A percentile compares a stretch with the other conserved stretches of the same genome.
Evolutionary conservation across 495 filamentous ascomycete species (phyloP).

Genomic region (Tuber aestivum): DNA sequence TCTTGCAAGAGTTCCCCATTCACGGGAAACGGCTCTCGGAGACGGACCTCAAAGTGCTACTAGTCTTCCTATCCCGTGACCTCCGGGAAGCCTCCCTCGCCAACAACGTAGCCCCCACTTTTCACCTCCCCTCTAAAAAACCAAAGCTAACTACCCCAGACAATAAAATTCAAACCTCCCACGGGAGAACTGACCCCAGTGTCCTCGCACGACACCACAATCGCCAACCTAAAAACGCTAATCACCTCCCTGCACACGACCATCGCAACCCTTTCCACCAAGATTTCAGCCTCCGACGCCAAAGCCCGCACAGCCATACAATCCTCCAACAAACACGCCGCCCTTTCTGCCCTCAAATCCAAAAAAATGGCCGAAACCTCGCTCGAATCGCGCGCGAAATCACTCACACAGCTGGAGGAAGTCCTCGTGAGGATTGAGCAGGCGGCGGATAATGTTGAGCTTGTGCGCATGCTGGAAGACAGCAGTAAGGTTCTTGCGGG

Average conservation of each 20-base stretch:
- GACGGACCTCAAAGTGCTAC: constrained; percentile 60
- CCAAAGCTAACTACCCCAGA: constrained; percentile 43
- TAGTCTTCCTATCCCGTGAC: constrained; percentile 69
- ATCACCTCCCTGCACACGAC: constrained; percentile 48
- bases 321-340: constrained; percentile 64
- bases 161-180: constrained; percentile 63
- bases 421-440: constrained; percentile 75
- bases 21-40: constrained; percentile 56
- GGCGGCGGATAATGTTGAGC: constrained; percentile 72
- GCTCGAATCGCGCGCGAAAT: constrained; percentile 61
- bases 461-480: constrained; percentile 73
- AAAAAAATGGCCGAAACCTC: constrained; percentile 73
- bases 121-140: neutral
- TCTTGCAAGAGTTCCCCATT: constrained; percentile 54
- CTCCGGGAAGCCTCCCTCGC: constrained; percentile 59
- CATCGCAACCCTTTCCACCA: constrained; percentile 54
- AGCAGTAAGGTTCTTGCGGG: constrained; percentile 62
- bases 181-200: constrained; percentile 46
- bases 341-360: constrained; percentile 68
- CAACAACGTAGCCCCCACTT: constrained; percentile 49
- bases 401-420: constrained; percentile 73
- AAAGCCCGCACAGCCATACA: constrained; percentile 62
- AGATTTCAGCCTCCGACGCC: constrained; percentile 49
- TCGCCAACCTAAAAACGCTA: constrained; percentile 68
- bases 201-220: constrained; percentile 63